These are phyloP conservation scores for Paxillus ammoniavirescens DNA, from an alignment of 768 basidiomycete species.

Conservation along the genomic window DNA sequence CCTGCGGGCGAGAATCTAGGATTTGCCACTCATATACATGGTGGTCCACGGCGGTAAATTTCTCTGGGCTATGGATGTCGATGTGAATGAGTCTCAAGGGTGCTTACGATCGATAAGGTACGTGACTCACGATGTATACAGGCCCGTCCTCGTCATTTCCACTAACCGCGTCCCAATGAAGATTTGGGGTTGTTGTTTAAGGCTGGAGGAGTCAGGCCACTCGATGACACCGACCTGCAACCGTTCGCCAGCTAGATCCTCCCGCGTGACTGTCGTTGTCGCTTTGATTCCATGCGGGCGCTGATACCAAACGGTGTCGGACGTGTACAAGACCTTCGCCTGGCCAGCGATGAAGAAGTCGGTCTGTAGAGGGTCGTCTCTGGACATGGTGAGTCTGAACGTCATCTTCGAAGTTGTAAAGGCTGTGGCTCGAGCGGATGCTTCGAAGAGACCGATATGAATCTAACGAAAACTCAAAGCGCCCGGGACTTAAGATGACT, in stretches of 20 bases:
- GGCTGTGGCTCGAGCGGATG: too few species aligned
- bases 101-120: not conserved
- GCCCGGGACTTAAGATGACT: too few species aligned
- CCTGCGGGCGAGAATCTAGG: slow-evolving; percentile 20
- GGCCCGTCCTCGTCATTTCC: slow-evolving; percentile 20
- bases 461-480: too few species aligned
- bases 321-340: slow-evolving; percentile 11
- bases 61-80: slow-evolving; percentile 21
- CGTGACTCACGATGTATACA: slow-evolving; percentile 22
- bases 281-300: slow-evolving; percentile 13
- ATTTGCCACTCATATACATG: slow-evolving; percentile 30
- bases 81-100: not conserved
- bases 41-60: slow-evolving; percentile 22
- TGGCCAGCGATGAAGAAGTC: slow-evolving; percentile 19
- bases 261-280: slow-evolving; percentile 25
- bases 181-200: slow-evolving; percentile 5
- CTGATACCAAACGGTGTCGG: slow-evolving; percentile 14
- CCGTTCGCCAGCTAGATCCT: slow-evolving; percentile 14
- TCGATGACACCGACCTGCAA: slow-evolving; percentile 31
- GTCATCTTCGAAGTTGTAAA: slow-evolving; percentile 14
- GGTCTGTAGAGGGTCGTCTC: slow-evolving; percentile 25
- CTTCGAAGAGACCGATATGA: not conserved
- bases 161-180: slow-evolving; percentile 27
- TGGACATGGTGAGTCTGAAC: slow-evolving; percentile 16
- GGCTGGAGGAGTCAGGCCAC: slow-evolving; percentile 18